A percentile compares a stretch with the other conserved stretches of the same genome.
Evolutionary conservation across 371 early-diverging fungal genomes (phyloP).

Genomic region (Haplosporangium sp.): DNA sequence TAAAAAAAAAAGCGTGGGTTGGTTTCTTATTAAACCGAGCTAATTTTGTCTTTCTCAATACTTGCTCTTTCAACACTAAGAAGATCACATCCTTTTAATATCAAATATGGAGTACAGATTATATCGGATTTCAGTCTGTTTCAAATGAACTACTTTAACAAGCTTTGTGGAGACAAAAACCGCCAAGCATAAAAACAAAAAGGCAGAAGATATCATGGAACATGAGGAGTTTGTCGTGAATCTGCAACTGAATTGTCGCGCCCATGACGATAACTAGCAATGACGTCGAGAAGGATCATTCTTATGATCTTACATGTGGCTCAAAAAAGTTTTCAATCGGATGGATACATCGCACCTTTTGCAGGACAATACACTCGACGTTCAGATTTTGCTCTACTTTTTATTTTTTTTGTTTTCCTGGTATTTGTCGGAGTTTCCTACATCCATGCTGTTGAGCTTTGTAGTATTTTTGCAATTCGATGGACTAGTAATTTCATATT

Average conservation of each 20-base stretch:
- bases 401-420: neutral
- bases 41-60: neutral
- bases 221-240: neutral
- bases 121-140: neutral
- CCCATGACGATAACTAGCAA: constrained; percentile 47
- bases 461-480: neutral
- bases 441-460: neutral
- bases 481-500: neutral
- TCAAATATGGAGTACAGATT: neutral
- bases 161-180: neutral
- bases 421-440: neutral
- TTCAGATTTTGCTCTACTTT: neutral
- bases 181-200: neutral
- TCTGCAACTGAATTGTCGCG: constrained; percentile 39
- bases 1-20: neutral
- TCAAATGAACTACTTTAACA: constrained; percentile 5
- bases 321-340: constrained; percentile 52
- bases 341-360: constrained; percentile 52
- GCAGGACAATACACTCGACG: constrained; percentile 13
- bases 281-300: constrained; percentile 22
- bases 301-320: constrained; percentile 29
- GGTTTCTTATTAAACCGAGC: neutral
- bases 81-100: neutral
- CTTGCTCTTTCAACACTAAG: neutral
- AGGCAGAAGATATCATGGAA: neutral